Percentiles rank a stretch among this genome's conserved stretches.
Conservation (phyloP, 345 rosid species). For the Lepidium sativum region DNA sequence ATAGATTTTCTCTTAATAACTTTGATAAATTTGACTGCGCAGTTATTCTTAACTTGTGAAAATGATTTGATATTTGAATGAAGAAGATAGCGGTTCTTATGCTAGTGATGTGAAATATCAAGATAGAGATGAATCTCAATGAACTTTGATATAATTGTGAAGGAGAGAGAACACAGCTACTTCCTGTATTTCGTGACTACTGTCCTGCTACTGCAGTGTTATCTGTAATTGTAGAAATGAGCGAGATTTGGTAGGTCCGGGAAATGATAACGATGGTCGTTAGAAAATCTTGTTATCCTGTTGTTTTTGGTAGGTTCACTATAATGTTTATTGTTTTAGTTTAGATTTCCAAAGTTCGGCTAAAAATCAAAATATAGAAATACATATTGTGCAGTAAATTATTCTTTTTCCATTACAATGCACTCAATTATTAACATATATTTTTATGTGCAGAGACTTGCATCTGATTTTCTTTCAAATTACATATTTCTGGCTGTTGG, state of each 20-base stretch:
- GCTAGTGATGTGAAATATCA: not conserved
- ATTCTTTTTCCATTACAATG: not conserved
- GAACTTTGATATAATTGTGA: not conserved
- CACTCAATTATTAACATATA: not conserved
- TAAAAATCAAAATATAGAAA: not conserved
- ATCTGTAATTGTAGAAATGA: not conserved
- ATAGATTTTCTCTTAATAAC: not conserved
- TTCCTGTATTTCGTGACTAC: not conserved
- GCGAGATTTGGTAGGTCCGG: not conserved
- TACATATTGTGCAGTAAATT: not conserved
- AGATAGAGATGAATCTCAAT: not conserved
- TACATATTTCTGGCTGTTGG: conserved; percentile 97
- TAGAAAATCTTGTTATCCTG: not conserved
- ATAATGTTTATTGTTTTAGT: not conserved
- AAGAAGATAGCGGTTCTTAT: not conserved
- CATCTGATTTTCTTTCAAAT: conserved; percentile 77
- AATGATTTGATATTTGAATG: not conserved
- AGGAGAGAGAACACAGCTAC: not conserved
- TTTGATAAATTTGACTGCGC: not conserved
- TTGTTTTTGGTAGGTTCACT: not conserved
- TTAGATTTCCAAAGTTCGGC: not conserved
- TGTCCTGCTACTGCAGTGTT: not conserved
- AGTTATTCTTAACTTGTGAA: not conserved
- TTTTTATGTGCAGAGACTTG: conserved; percentile 68
- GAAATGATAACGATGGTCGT: not conserved